Base-by-base conservation (phyloP, 352 stramenopile species). In the Blastocystis sp. region DNA sequence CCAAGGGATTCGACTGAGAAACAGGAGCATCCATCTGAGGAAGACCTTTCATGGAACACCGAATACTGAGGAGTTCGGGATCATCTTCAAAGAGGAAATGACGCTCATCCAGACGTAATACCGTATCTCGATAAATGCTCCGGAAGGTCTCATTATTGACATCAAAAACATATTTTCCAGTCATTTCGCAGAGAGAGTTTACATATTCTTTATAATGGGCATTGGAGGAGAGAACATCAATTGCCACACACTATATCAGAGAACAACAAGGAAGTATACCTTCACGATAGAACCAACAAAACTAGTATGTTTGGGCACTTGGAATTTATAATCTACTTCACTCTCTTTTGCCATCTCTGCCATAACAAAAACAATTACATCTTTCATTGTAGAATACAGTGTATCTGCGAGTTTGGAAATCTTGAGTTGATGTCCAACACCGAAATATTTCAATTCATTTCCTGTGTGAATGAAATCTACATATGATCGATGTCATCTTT, bases 391-490 rank as follows among this genome's bases (percentile, higher is more conserved):
- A 29, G 71, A 83, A 42, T 83, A 83, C 14, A 83, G 27, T 21
- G 71, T 83, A 43, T 83, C 71, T 21, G 46, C 71, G 9, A 83
- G 71, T 56, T 83, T 83, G 21, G 71, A 83, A n/a, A 83, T 83
- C 29, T 83, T 83, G 12, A 83, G n/a, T 39, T 83, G 71, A 63
- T 83, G 43, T 32, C 71, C 71, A 1, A 66, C 27, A 35, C 71
- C 71, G 24, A 83, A 83, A 32, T 83, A 83, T 19, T 83, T 65
- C 12, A 83, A 54, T 51, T 83, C 51, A n/a, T 54, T 54, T 61
- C 52, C 51, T 14, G 71, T 35, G 49, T 83, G 51, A 19, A 59
- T 42, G 11, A 83, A 67, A 35, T 83, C 71, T 83, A 66, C 46
- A 39, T 29, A 12, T 39, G 21, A 66, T 9, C 9, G 52, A n/a